A percentile compares a stretch with the other conserved stretches of the same genome.
phyloP scores from a whole-genome alignment of 768 basidiomycete genomes.

The Phaeotremella fagi region DNA sequence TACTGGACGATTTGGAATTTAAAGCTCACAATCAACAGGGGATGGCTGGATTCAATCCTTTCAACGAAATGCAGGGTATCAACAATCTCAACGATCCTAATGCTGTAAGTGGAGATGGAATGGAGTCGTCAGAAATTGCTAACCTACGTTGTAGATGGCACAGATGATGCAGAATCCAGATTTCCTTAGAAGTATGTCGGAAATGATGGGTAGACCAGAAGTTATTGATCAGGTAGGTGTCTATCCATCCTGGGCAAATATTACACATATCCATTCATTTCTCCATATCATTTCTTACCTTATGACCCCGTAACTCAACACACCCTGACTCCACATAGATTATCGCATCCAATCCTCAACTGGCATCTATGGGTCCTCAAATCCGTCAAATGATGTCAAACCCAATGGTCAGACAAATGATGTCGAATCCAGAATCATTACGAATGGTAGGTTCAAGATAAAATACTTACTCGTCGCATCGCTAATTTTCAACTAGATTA shows the following conservation, averaged over 20 bases:
- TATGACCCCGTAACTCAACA: background rate
- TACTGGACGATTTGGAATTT: background rate
- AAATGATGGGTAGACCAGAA: conserved; percentile 80
- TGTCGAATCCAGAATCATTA: conserved; percentile 48
- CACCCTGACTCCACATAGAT: conserved; percentile 46
- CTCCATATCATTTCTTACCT: background rate
- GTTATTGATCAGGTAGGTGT: conserved; percentile 64
- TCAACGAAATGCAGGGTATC: conserved; percentile 73
- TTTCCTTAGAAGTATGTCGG: conserved; percentile 81
- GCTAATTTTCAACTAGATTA: conserved; percentile 41
- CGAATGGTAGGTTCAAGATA: conserved; percentile 25
- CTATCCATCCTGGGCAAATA: background rate
- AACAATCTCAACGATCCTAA: conserved; percentile 85
- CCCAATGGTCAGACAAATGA: conserved; percentile 64
- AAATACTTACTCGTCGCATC: background rate
- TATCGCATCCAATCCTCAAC: conserved; percentile 76
- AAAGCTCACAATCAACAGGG: conserved; percentile 12
- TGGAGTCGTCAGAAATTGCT: too few species aligned
- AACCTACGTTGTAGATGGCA: conserved; percentile 57
- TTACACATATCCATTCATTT: background rate
- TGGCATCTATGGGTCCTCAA: conserved; percentile 67
- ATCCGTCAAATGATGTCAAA: conserved; percentile 69
- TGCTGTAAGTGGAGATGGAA: conserved; percentile 67
- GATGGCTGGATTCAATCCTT: conserved; percentile 67
- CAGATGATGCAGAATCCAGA: conserved; percentile 68